phyloP scores from a whole-genome alignment of 140 eudicot genomes.

The Ambrosia hybrid region DNA sequence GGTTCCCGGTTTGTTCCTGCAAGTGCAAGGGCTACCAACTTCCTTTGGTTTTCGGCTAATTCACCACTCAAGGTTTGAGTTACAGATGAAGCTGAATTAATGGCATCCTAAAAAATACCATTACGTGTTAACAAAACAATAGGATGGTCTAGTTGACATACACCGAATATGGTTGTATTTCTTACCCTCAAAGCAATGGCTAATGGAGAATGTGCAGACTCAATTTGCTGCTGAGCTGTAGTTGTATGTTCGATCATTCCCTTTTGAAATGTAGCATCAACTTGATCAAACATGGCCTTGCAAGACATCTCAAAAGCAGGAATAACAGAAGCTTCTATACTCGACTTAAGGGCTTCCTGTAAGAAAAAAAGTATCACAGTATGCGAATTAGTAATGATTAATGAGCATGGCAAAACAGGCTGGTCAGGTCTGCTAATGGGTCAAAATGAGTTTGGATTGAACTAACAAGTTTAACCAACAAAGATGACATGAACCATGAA shows the following conservation, averaged over 20 bases:
- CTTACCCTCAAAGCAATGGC: conserved; percentile 86
- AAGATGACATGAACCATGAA: not conserved
- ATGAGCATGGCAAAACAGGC: not conserved
- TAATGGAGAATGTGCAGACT: conserved; percentile 72
- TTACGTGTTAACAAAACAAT: not conserved
- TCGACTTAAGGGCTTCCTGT: conserved; percentile 82
- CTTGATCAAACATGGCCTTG: conserved; percentile 93
- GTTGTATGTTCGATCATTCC: conserved; percentile 80
- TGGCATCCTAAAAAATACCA: conserved; percentile 57
- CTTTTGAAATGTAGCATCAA: conserved; percentile 84
- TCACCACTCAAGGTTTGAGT: conserved; percentile 78
- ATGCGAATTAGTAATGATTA: not conserved
- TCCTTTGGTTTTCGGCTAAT: conserved; percentile 87
- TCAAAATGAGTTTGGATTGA: not conserved
- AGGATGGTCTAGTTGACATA: not conserved
- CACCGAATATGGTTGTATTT: not conserved
- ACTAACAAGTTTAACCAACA: not conserved
- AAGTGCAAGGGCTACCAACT: conserved; percentile 75
- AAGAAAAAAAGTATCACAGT: not conserved
- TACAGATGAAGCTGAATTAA: conserved; percentile 83
- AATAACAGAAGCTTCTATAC: conserved; percentile 74
- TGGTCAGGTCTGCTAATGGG: not conserved
- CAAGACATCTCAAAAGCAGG: conserved; percentile 98
- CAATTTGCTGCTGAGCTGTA: conserved; percentile 77
- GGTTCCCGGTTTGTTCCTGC: conserved; percentile 72